Conservation (phyloP, 148 eudicot genomes). For the Euryodendron excelsum region DNA sequence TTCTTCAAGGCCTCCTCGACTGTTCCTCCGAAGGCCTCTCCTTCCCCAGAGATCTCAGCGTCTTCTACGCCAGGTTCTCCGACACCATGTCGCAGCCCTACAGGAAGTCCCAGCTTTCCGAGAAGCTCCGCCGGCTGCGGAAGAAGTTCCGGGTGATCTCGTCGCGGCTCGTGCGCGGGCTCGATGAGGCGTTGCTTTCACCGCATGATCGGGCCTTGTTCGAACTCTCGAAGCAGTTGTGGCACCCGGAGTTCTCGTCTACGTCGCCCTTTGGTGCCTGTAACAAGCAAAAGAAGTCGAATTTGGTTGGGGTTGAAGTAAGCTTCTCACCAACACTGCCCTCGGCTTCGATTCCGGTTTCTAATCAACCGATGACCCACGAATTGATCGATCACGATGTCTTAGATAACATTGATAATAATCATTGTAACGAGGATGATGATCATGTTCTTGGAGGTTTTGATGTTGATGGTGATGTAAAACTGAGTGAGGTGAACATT, state of each 20-base stretch:
- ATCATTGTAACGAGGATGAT: not conserved
- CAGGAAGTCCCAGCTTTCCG: slow-evolving; percentile 49
- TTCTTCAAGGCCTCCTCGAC: slow-evolving; percentile 35
- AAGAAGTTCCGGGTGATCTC: slow-evolving; percentile 43
- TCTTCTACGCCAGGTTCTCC: slow-evolving; percentile 34
- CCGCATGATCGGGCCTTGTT: slow-evolving; percentile 37
- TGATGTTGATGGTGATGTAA: slow-evolving; percentile 11
- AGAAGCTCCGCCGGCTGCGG: slow-evolving; percentile 45
- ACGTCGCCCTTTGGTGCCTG: slow-evolving; percentile 27
- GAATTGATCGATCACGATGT: not conserved
- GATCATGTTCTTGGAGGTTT: not conserved
- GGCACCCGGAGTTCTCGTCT: slow-evolving; percentile 32
- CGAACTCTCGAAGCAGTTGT: slow-evolving; percentile 31
- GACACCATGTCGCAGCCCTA: slow-evolving; percentile 39
- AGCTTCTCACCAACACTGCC: slow-evolving; percentile 28
- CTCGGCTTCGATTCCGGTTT: not conserved
- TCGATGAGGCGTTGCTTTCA: slow-evolving; percentile 27
- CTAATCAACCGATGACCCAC: not conserved
- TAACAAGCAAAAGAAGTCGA: slow-evolving; percentile 16
- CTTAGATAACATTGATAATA: not conserved
- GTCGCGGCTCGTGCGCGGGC: slow-evolving; percentile 30
- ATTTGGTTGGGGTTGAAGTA: slow-evolving; percentile 33
- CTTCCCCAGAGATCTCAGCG: slow-evolving; percentile 35
- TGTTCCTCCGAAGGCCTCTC: slow-evolving; percentile 22
- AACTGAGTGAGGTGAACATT: slow-evolving; percentile 35